Percentiles rank a stretch among this genome's conserved stretches.
These are phyloP conservation scores for Diplosphaera chodatii DNA, from an alignment of 139 green algal genomes.

Conservation along the genomic window DNA sequence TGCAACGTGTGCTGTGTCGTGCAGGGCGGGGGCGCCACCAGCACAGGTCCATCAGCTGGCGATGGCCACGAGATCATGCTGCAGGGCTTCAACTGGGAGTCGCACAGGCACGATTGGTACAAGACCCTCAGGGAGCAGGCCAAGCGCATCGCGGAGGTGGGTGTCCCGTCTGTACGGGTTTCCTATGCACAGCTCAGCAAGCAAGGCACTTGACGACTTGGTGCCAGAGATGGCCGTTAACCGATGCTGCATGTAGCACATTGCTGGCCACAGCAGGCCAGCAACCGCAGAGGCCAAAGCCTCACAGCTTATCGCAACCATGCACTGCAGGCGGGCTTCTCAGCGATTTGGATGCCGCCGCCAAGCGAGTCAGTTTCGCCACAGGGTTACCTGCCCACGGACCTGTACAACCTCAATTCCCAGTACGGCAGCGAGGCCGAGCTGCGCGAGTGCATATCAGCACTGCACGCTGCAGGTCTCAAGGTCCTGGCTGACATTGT, in stretches of 20 bases:
- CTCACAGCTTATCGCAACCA: no score
- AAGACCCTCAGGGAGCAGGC: constrained; percentile 29
- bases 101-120: constrained; percentile 60
- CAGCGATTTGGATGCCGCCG: constrained; percentile 89
- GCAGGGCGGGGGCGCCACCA: constrained; percentile 28
- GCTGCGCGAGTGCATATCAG: constrained; percentile 58
- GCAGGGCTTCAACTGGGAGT: constrained; percentile 97
- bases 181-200: no score
- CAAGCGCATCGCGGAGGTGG: constrained; percentile 44
- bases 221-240: no score
- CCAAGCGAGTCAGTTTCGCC: constrained; percentile 79
- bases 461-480: constrained; percentile 63
- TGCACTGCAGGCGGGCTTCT: constrained; percentile 73
- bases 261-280: no score
- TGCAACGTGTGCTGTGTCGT: no score
- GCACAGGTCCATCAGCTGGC: constrained; percentile 61
- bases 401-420: constrained; percentile 77
- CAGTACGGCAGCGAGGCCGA: constrained; percentile 70
- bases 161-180: not conserved
- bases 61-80: constrained; percentile 90
- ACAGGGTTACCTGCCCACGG: constrained; percentile 83
- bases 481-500: constrained; percentile 92
- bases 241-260: no score
- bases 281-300: no score
- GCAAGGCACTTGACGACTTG: no score